phyloP scores from a whole-genome alignment of 176 grass and related monocot species.

The Hordeum vulgare region DNA sequence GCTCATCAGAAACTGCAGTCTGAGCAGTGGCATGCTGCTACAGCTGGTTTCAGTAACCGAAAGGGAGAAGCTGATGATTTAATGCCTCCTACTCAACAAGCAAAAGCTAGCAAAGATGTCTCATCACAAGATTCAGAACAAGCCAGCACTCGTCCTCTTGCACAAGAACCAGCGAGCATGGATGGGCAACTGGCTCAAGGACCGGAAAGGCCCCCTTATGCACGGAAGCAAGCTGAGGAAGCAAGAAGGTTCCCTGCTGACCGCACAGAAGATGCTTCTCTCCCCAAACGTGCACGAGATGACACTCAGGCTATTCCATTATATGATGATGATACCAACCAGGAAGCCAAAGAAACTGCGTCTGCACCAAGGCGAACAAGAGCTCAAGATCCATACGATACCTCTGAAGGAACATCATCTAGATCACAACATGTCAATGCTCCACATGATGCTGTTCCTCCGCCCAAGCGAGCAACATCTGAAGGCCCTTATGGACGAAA shows the following conservation, averaged over 20 bases:
- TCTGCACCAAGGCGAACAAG: background rate
- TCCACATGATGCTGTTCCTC: background rate
- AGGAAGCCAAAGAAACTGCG: background rate
- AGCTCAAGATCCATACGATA: too few species aligned
- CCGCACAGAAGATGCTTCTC: background rate
- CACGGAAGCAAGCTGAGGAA: background rate
- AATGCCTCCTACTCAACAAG: background rate
- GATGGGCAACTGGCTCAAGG: background rate
- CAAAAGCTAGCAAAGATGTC: slow-evolving; percentile 13
- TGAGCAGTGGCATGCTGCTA: slow-evolving; percentile 9
- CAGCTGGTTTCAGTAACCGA: slow-evolving; percentile 9
- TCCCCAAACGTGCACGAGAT: background rate
- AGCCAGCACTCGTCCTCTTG: slow-evolving; percentile 2
- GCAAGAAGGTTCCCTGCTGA: background rate
- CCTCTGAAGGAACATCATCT: too few species aligned
- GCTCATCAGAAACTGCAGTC: background rate
- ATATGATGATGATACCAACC: background rate
- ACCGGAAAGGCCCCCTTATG: background rate
- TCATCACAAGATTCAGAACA: slow-evolving; percentile 32
- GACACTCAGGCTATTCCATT: background rate
- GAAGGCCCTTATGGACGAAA: slow-evolving; percentile 5
- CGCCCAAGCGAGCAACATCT: background rate
- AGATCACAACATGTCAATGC: background rate
- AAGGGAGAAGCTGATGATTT: slow-evolving; percentile 15
- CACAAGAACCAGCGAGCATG: slow-evolving; percentile 17